Base-by-base conservation (phyloP, 140 eudicot genomes). In the Senecio squalidus region DNA sequence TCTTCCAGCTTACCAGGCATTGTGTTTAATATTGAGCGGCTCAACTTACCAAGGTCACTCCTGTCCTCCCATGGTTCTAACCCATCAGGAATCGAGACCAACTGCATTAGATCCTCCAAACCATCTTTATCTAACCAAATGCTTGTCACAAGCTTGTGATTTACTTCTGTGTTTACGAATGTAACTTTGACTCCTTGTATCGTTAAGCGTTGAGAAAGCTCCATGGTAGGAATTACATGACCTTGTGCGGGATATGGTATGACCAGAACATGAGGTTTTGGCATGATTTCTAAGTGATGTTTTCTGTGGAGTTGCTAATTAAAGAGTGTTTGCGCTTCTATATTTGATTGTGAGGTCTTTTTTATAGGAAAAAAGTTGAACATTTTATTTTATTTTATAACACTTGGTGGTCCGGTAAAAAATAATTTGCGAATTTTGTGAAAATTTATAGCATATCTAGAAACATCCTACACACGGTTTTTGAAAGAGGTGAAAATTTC, bases 1-100 rank as follows among this genome's bases (percentile, higher is more conserved):
- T 70, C 56, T 54, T 77, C 77, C 49, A 80, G 49, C 44, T 78
- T 68, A 55, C n/a, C 34, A 2, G 85, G 85, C 82, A 80, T 72
- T 39, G 71, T 61, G 20, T 49, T 18, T 4, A 22, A 13, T 26
- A 72, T 62, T 13, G 78, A 11, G 21, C 30, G 49, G 2, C 56
- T 4, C 28, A 80, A 22, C 69, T 59, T 80, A 4, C 60, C 50
- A 24, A 68, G 23, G 63, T 80, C 78, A 51, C 27, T 72, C 60
- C 94, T 80, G 29, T 84, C 83, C 43, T 78, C 85, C 71, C 79
- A 57, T 6, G 83, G 71, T 34, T 76, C 83, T 17, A 80, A 47
- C 14, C 88, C 80, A 38, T 81, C 88, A 0, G 88, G 83, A 43
- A 81, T 41, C 1, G 78, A 72, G 17, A 60, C 75, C 73, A 76